A percentile compares a stretch with the other conserved stretches of the same genome.
Conservation (phyloP, 1,139 yeast species). For the Diutina siamensis region DNA sequence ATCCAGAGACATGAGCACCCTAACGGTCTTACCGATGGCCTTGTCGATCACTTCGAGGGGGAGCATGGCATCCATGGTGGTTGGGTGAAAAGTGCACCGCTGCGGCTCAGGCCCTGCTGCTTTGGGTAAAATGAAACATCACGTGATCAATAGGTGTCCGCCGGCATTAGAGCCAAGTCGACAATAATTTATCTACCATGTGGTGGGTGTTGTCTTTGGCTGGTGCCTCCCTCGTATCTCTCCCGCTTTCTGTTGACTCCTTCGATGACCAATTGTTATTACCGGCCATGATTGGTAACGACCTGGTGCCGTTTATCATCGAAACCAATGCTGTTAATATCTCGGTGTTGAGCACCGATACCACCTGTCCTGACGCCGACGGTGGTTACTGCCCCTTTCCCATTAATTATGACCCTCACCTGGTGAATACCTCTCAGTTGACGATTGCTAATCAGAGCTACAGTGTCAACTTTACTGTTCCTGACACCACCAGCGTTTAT, state of each 20-base stretch:
- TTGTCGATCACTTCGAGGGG: slow-evolving; percentile 85
- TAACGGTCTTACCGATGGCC: slow-evolving; percentile 69
- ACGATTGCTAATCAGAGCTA: not conserved
- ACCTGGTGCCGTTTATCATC: not conserved
- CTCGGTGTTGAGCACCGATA: not conserved
- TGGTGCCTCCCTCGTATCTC: too few relatives aligned
- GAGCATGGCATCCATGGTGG: slow-evolving; percentile 50
- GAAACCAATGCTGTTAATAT: not conserved
- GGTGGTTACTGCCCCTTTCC: not conserved
- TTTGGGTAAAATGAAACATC: too few relatives aligned
- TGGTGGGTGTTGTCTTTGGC: not conserved
- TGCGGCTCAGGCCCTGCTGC: too few relatives aligned
- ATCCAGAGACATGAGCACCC: slow-evolving; percentile 66
- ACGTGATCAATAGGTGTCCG: too few relatives aligned
- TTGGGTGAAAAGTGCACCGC: too few relatives aligned
- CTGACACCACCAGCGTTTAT: not conserved
- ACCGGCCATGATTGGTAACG: not conserved
- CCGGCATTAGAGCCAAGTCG: too few relatives aligned
- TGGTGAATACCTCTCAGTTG: not conserved
- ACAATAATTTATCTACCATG: too few relatives aligned
- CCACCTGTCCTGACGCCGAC: not conserved
- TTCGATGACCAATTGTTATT: not conserved
- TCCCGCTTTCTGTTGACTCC: not conserved
- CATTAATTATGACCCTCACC: not conserved
- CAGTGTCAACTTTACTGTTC: not conserved